Evolutionary conservation across 345 rosid species (phyloP).

Genomic region (Orychophragmus violaceus): DNA sequence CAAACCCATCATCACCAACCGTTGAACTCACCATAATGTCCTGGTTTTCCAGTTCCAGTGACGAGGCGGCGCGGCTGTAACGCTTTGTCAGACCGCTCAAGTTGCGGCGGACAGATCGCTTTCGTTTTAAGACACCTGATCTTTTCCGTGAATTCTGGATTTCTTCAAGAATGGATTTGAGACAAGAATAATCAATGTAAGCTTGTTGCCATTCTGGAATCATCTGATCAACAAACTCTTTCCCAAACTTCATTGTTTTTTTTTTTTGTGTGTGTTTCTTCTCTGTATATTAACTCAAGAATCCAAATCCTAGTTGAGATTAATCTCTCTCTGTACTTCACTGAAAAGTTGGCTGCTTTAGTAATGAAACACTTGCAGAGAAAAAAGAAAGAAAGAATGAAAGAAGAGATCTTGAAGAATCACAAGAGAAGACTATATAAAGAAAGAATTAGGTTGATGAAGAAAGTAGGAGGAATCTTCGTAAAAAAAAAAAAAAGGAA

Average conservation of each 20-base stretch:
- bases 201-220: conserved; percentile 79
- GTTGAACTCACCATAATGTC: conserved; percentile 29
- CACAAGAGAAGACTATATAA: not conserved
- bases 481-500: too few species aligned
- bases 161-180: conserved; percentile 33
- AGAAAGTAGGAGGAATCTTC: not conserved
- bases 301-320: conserved; percentile 4
- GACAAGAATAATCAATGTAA: conserved; percentile 46
- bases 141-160: conserved; percentile 35
- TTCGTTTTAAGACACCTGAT: conserved; percentile 22
- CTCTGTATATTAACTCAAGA: conserved; percentile 1
- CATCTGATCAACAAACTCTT: conserved; percentile 56
- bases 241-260: conserved; percentile 72
- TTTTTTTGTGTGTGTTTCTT: not conserved
- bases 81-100: conserved; percentile 36
- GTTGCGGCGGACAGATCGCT: conserved; percentile 22
- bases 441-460: not conserved
- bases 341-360: not conserved
- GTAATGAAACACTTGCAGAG: not conserved
- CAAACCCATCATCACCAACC: conserved; percentile 27
- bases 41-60: not conserved
- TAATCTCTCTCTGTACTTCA: not conserved
- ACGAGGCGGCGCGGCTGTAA: conserved; percentile 16
- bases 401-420: not conserved
- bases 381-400: not conserved